A percentile compares a stretch with the other conserved stretches of the same genome.
Evolutionary conservation across 441 rosid species (phyloP).

Genomic region (Arabidopsis hybrid): DNA sequence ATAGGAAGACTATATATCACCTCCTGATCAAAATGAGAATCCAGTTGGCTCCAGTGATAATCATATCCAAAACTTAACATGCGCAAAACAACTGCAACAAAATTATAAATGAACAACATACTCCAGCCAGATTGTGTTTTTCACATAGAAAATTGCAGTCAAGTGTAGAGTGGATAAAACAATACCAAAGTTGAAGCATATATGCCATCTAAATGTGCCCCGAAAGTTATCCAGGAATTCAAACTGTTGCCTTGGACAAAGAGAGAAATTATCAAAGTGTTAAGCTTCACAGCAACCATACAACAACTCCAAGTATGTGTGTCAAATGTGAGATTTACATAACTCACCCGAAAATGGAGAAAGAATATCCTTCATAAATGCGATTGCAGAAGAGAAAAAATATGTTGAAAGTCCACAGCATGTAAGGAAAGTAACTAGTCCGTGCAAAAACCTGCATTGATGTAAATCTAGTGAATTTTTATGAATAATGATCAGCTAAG

Average conservation of each 20-base stretch:
- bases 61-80: slow-evolving; percentile 97
- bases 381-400: slow-evolving; percentile 84
- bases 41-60: slow-evolving; percentile 75
- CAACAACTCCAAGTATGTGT: slow-evolving; percentile 1
- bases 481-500: not conserved
- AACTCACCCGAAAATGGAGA: slow-evolving; percentile 85
- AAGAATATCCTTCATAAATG: slow-evolving; percentile 85
- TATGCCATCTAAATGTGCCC: slow-evolving; percentile 96
- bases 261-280: slow-evolving; percentile 18
- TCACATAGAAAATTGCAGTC: not conserved
- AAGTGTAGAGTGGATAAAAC: slow-evolving; percentile 15
- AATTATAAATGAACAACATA: slow-evolving; percentile 39
- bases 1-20: slow-evolving; percentile 41
- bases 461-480: slow-evolving; percentile 46
- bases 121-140: slow-evolving; percentile 47
- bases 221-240: slow-evolving; percentile 76
- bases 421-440: slow-evolving; percentile 57
- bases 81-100: slow-evolving; percentile 75
- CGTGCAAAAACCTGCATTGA: slow-evolving; percentile 68
- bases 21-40: slow-evolving; percentile 74
- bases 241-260: slow-evolving; percentile 66
- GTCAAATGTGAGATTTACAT: slow-evolving; percentile 17
- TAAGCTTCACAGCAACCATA: slow-evolving; percentile 21
- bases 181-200: slow-evolving; percentile 95
- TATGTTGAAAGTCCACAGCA: slow-evolving; percentile 81